phyloP scores from a whole-genome alignment of 495 filamentous ascomycete species.

The Aspergillus biplanus region DNA sequence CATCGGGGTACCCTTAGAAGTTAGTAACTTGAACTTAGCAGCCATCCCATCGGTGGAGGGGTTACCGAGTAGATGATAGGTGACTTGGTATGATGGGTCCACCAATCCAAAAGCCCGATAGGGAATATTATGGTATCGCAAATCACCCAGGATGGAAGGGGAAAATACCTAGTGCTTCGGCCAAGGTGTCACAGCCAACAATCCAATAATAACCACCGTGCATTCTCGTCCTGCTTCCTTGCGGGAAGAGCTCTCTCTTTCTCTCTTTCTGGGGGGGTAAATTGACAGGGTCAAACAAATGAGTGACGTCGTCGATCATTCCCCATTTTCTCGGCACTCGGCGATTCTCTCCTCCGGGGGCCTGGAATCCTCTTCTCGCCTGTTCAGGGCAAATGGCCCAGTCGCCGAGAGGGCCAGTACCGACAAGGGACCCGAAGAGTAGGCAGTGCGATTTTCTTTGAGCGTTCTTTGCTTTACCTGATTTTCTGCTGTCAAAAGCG shows the following conservation, averaged over 20 bases:
- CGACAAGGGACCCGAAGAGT: not conserved
- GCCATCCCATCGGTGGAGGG: too few relatives aligned
- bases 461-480: too few relatives aligned
- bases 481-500: not conserved
- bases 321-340: slow-evolving; percentile 10
- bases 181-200: too few relatives aligned
- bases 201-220: not conserved
- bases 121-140: not conserved
- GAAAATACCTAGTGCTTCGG: not conserved
- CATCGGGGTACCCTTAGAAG: too few relatives aligned
- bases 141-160: not conserved
- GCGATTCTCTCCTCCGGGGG: slow-evolving; percentile 13
- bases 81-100: too few relatives aligned
- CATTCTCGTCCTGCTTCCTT: not conserved
- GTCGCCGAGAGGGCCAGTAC: not conserved
- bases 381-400: not conserved
- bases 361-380: not conserved
- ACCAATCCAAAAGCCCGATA: not conserved
- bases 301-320: slow-evolving; percentile 20
- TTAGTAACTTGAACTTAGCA: too few relatives aligned
- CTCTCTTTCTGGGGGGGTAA: not conserved
- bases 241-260: not conserved
- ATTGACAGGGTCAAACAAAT: not conserved
- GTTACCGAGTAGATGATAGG: too few relatives aligned
- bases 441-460: too few relatives aligned